Percentiles rank a stretch among this genome's conserved stretches.
These are phyloP conservation scores for Pyricularia sp. DNA, from an alignment of 2,329 filamentous ascomycete genomes.

Conservation along the genomic window DNA sequence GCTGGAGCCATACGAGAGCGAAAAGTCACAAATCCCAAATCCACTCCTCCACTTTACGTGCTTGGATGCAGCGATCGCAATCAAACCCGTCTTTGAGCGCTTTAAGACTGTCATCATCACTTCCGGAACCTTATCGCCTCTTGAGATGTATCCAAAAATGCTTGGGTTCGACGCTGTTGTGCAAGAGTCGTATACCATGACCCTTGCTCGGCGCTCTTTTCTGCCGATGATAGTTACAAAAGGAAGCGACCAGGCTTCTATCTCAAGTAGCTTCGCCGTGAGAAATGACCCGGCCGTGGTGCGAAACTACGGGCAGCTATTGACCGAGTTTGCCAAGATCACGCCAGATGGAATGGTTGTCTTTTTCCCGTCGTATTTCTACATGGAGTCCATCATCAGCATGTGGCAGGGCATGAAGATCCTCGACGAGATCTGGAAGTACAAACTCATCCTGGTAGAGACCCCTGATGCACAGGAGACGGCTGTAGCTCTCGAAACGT, in stretches of 20 bases:
- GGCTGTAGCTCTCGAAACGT: constrained; percentile 87
- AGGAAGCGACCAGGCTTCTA: constrained; percentile 83
- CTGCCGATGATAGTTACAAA: constrained; percentile 94
- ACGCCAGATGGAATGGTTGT: constrained; percentile 98
- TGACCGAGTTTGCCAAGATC: constrained; percentile 91
- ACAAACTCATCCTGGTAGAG: constrained; percentile 95
- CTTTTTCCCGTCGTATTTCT: constrained; percentile 96
- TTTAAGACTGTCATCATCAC: constrained; percentile 98
- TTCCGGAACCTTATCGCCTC: constrained; percentile 86
- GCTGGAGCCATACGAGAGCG: constrained; percentile 92
- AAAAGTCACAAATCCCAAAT: constrained; percentile 89
- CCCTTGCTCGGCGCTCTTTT: constrained; percentile 85
- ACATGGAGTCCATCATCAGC: constrained; percentile 98
- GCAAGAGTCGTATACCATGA: constrained; percentile 97
- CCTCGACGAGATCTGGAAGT: constrained; percentile 95
- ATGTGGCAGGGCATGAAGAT: constrained; percentile 99
- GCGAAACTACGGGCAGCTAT: constrained; percentile 83
- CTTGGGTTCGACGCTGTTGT: constrained; percentile 84
- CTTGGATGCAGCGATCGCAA: constrained; percentile 92
- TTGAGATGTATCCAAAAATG: constrained; percentile 99
- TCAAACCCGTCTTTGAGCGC: constrained; percentile 92
- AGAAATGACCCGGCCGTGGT: constrained; percentile 95
- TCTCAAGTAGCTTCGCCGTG: constrained; percentile 89
- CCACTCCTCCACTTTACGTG: constrained; percentile 96
- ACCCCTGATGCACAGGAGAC: constrained; percentile 97